Evolutionary conservation across 1,284 basidiomycete genomes (phyloP), one percentile per base, ranked within the genome.

Genomic region (Tilletia horrida): DNA sequence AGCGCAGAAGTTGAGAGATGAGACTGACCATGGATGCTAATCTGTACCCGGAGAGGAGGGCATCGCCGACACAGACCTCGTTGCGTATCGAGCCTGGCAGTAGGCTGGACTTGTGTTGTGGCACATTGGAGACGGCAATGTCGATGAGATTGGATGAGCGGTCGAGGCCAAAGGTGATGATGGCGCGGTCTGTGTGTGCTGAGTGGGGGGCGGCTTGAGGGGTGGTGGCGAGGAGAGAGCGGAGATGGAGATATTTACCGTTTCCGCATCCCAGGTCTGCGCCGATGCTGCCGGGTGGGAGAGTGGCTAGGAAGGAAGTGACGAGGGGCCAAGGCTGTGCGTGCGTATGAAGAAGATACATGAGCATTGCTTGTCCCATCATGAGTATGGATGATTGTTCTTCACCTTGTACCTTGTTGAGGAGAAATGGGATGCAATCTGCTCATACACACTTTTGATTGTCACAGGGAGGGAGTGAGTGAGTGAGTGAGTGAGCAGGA

Each of bases 221-320:
- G 18, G 9, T 59, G 43, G 52, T 25, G 43, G n/a, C 35, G 27
- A 48, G 27, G 21, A 66, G 70, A 35, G 80, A 81, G 4, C 76
- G 67, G 18, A 81, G 67, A 6, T 76, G 77, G 0, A 98, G 86
- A 82, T 97, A 97, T 85, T 97, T 97, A 57, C 96, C 96, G 74
- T 99, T 99, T 0, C 96, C 96, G 21, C 93, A 94, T 8, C 96
- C 96, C 13, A 92, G 89, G 82, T 99, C 96, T 16, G 97, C 86
- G 4, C 96, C 95, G 25, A 97, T 83, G 81, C 88, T 90, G 25
- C 92, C 90, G 8, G 88, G 83, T 2, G 91, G 88, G 1, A 97
- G 81, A 18, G 86, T 86, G 4, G 86, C 84, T 44, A 98, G 85
- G 81, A 97, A 99, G 21, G 84, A 81, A 11, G 89, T 86, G 61